Percentiles rank a stretch among this genome's conserved stretches.
Evolutionary conservation across 345 rosid species (phyloP).

Genomic region (Angophora floribunda): DNA sequence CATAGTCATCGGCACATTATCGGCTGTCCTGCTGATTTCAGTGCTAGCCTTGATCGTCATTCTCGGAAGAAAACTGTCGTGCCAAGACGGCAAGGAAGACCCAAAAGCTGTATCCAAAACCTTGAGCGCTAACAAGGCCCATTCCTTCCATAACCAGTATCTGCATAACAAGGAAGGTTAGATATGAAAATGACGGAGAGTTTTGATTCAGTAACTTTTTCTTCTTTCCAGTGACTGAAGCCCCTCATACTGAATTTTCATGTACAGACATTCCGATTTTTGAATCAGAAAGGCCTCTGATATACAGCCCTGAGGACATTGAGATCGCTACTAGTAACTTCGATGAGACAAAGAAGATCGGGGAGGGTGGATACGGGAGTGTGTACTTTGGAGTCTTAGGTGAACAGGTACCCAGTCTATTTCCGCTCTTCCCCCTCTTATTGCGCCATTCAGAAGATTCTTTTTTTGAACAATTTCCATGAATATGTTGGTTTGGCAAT

Average conservation of each 20-base stretch:
- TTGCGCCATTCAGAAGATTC: background rate
- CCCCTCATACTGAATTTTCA: background rate
- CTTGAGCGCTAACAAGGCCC: constrained; percentile 13
- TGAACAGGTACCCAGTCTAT: constrained; percentile 16
- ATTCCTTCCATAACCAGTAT: constrained; percentile 15
- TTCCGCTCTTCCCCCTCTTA: background rate
- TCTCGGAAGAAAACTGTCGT: constrained; percentile 7
- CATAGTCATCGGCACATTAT: constrained; percentile 14
- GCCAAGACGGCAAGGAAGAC: constrained; percentile 1
- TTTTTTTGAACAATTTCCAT: background rate
- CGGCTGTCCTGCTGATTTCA: constrained; percentile 14
- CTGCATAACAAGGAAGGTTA: constrained; percentile 27
- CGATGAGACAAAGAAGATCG: constrained; percentile 38
- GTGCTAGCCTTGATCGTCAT: constrained; percentile 7
- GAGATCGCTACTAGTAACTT: constrained; percentile 49
- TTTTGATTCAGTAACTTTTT: background rate
- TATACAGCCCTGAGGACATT: constrained; percentile 29
- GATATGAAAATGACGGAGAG: background rate
- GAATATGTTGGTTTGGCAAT: background rate
- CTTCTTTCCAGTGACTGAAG: background rate
- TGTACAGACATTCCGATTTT: constrained; percentile 24
- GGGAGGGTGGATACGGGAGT: constrained; percentile 48
- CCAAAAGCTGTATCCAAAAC: constrained; percentile 20
- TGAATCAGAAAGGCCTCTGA: constrained; percentile 45
- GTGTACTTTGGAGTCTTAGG: constrained; percentile 42